A percentile compares a stretch with the other conserved stretches of the same genome.
phyloP scores from a whole-genome alignment of 2,329 filamentous ascomycete genomes.

The Aspergillus piperis region DNA sequence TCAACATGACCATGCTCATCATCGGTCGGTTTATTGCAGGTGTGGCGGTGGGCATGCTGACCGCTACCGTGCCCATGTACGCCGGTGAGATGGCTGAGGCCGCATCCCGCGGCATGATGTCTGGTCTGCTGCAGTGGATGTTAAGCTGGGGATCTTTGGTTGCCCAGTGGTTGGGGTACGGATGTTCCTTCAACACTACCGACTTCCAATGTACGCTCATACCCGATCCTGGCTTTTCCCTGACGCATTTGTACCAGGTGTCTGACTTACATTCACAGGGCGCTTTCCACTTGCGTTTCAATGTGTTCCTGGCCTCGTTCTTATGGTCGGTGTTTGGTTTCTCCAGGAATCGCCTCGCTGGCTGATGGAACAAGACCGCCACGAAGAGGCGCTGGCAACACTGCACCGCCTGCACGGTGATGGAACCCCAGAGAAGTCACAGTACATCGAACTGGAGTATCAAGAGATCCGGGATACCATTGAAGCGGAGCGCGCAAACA shows the following conservation, averaged over 20 bases:
- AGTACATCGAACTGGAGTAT: constrained; percentile 41
- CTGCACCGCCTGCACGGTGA: constrained; percentile 22
- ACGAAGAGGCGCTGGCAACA: constrained; percentile 22
- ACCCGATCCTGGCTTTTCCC: too few species aligned
- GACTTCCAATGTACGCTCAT: constrained; percentile 10
- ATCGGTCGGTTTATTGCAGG: constrained; percentile 12
- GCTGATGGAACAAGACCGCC: constrained; percentile 28
- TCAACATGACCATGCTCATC: constrained; percentile 14
- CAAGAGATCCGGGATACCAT: constrained; percentile 44
- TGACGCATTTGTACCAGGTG: too few species aligned
- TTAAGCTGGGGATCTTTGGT: constrained; percentile 41
- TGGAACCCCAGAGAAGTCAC: constrained; percentile 18
- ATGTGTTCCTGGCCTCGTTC: constrained; percentile 39
- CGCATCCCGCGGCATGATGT: constrained; percentile 32
- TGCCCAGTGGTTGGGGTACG: constrained; percentile 44
- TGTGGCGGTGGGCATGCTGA: constrained; percentile 8
- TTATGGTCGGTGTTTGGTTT: constrained; percentile 33
- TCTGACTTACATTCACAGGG: constrained; percentile 14
- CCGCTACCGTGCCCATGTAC: constrained; percentile 30
- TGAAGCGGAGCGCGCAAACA: constrained; percentile 36
- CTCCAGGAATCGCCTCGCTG: constrained; percentile 33
- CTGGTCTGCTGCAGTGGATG: constrained; percentile 37
- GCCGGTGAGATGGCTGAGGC: constrained; percentile 37
- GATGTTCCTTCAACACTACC: constrained; percentile 27
- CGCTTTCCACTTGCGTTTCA: constrained; percentile 48